Evolutionary conservation across 768 basidiomycete genomes (phyloP), one percentile per base, ranked within the genome.

Genomic region (Hericium rajendrae): DNA sequence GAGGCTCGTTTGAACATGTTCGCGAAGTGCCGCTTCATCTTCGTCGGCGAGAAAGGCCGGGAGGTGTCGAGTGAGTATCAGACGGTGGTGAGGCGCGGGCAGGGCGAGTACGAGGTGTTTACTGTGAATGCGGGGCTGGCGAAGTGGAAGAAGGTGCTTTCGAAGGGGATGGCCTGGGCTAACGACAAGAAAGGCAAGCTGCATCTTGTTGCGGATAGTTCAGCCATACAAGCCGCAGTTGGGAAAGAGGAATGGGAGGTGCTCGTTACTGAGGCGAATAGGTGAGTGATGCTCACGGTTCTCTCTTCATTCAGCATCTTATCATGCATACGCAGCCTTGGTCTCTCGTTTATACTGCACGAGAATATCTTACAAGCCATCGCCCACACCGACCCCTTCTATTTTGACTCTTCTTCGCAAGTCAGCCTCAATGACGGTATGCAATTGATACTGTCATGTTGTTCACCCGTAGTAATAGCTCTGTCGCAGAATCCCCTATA

Each of bases 21-120:
- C 37, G 66, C 69, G 5, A 67, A 68, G 0, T 78, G 74, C 58
- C 74, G 83, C 8, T 88, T 89, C 63, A 64, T 89, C 6, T 81
- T 83, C 54, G 70, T 84, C 5, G 78, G 78, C 2, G 84, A 86
- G 61, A 79, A 76, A 51, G 73, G 73, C 0, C 72, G 77, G n/a
- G 75, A 80, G 39, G 65, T 74, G 0, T 77, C 78, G 18, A 67
- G 66, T 6, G 79, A 80, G 22, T 68, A 82, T 22, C 74, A 76
- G 56, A 82, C 82, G 15, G 66, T 87, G 46, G 72, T 88, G 52
- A 71, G 71, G 51, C 70, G 79, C 38, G 86, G 81, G 0, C 79
- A 77, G 15, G 88, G 80, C 0, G 73, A 77, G n/a, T 76, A 82
- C 51, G 86, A 89, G 62, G 76, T 72, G 38, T 84, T 88, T 57